phyloP scores from a whole-genome alignment of 2,329 filamentous ascomycete species.

The Ceratocystis cacaofunesta region DNA sequence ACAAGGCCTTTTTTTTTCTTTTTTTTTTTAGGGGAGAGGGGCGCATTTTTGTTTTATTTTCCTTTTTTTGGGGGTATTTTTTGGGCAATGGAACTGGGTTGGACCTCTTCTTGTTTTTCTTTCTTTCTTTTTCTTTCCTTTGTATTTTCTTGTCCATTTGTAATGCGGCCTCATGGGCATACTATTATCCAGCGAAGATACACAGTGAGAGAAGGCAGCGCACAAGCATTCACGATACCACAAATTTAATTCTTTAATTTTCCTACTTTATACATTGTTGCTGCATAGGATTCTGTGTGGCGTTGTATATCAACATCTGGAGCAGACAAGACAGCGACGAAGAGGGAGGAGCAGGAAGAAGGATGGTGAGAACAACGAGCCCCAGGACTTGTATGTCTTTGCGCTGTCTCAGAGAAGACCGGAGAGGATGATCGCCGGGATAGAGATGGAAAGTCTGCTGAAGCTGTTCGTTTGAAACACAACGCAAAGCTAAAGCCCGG shows the following conservation, averaged over 20 bases:
- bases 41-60: not conserved
- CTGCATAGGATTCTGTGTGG: not conserved
- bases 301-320: not conserved
- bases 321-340: not conserved
- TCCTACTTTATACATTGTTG: not conserved
- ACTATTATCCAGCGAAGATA: not conserved
- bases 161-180: not conserved
- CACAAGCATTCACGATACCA: not conserved
- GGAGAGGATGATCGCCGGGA: too few species aligned
- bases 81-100: not conserved
- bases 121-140: slow-evolving; percentile 5
- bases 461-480: too few species aligned
- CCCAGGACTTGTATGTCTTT: too few species aligned
- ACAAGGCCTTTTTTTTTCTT: not conserved
- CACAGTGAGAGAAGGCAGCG: not conserved
- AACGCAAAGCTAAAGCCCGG: too few species aligned
- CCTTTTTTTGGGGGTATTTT: not conserved
- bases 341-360: too few species aligned
- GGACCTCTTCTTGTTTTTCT: not conserved
- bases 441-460: too few species aligned
- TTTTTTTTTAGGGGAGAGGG: not conserved
- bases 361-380: too few species aligned
- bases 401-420: not conserved
- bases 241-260: not conserved
- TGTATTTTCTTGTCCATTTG: not conserved